A percentile compares a stretch with the other conserved stretches of the same genome.
These are phyloP conservation scores for Penicillium sp. DNA, from an alignment of 2,329 filamentous ascomycete species.

Conservation along the genomic window DNA sequence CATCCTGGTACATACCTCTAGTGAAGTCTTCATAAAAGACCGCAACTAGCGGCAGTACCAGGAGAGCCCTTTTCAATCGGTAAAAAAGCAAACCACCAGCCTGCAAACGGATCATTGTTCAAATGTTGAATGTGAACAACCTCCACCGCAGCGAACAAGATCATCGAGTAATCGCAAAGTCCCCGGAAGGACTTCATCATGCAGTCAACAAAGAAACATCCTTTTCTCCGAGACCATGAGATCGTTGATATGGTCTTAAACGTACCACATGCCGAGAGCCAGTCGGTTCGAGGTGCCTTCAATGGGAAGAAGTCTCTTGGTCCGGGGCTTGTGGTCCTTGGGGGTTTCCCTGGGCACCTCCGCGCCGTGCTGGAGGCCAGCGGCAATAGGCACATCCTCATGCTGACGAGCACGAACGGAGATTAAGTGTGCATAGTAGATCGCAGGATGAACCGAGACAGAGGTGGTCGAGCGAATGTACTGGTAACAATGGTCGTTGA, in stretches of 20 bases:
- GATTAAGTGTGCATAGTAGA: slow-evolving; percentile 94
- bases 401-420: slow-evolving; percentile 75
- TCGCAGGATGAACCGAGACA: slow-evolving; percentile 73
- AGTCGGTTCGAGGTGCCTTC: slow-evolving; percentile 28
- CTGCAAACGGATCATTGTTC: background rate
- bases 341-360: slow-evolving; percentile 34
- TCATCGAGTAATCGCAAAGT: background rate
- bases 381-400: slow-evolving; percentile 50
- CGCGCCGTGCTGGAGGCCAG: slow-evolving; percentile 41
- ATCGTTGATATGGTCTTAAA: slow-evolving; percentile 20
- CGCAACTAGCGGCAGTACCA: too few species aligned
- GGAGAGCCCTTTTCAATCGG: too few species aligned
- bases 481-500: slow-evolving; percentile 93
- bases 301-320: slow-evolving; percentile 38
- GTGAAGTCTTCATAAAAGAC: background rate
- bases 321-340: slow-evolving; percentile 27
- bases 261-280: slow-evolving; percentile 42
- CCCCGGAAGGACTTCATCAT: background rate
- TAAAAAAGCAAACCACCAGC: too few species aligned
- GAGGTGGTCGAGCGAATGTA: slow-evolving; percentile 90
- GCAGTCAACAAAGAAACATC: background rate
- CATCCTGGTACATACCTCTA: background rate
- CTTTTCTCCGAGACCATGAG: background rate
- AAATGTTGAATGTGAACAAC: background rate
- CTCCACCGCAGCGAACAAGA: background rate